Base-by-base conservation (phyloP, 1,284 basidiomycete species). In the Boletus smithii region DNA sequence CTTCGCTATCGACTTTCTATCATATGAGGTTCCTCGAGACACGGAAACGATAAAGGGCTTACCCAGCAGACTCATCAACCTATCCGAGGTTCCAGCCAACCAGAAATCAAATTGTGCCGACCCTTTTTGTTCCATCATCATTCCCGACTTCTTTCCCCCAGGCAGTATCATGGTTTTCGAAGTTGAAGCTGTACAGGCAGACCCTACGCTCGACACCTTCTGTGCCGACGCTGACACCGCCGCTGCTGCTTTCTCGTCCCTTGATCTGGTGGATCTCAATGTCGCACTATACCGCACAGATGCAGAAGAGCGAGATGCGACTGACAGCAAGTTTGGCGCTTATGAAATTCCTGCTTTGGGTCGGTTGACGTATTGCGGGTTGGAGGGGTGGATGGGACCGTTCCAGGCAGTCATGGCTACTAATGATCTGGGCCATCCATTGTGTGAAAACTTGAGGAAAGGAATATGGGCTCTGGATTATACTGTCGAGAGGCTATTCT, bases 341-440 rank as follows among this genome's bases (percentile, higher is more conserved):
- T 97, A 97, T 67, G 76, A 83, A 43, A 70, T 97, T 26, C 88
- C 92, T 9, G 79, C 77, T 23, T 65, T 83, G 29, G 90, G 88
- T 0, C 76, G 77, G 46, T 71, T 93, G 61, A 82, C 81, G 10
- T 97, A 95, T 68, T 97, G 92, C 61, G 94, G 94, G 23, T 68
- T 97, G 42, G 91, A 97, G 65, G 95, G 94, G 1, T 97, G 93
- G 91, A 97, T 97, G 91, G 81, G 87, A 54, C 84, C 85, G 0
- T 71, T 97, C 44, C 76, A 81, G 33, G 79, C 83, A 51, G 81
- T 97, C 61, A 93, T 94, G 80, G 74, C 76, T 52, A 79, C 81
- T 61, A 97, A 97, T 65, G 93, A 97, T 63, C 77, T 97, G 7
- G 94, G 95, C 0, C 92, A 97, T 66, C 80, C 92, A 0, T 74